phyloP scores from a whole-genome alignment of 2,329 filamentous ascomycete species.

The Pseudogymnoascus sp. region DNA sequence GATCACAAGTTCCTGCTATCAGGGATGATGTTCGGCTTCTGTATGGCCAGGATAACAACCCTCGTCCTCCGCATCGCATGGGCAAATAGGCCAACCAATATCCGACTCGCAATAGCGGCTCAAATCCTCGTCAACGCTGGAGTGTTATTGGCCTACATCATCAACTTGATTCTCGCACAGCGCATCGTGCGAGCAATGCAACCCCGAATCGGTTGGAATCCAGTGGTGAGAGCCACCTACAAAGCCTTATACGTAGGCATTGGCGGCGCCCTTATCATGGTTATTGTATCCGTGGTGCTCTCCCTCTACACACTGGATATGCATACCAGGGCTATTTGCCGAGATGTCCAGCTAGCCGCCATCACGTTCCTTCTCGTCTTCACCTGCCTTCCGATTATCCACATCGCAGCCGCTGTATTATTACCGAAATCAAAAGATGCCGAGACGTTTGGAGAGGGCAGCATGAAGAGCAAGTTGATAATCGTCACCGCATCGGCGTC shows the following conservation, averaged over 20 bases:
- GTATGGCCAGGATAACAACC: constrained; percentile 45
- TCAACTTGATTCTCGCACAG: constrained; percentile 60
- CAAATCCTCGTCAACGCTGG: constrained; percentile 13
- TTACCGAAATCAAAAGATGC: constrained; percentile 35
- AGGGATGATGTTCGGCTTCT: constrained; percentile 48
- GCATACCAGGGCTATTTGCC: constrained; percentile 42
- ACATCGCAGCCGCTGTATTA: constrained; percentile 41
- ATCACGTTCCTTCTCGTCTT: constrained; percentile 54
- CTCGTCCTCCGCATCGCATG: constrained; percentile 40
- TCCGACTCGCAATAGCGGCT: constrained; percentile 13
- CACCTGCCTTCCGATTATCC: constrained; percentile 56
- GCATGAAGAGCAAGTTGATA: constrained; percentile 53
- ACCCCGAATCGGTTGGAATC: constrained; percentile 61
- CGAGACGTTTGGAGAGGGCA: constrained; percentile 58
- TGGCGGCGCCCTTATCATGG: constrained; percentile 50
- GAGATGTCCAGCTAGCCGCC: constrained; percentile 55
- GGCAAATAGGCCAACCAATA: constrained; percentile 42
- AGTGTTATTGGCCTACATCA: constrained; percentile 63
- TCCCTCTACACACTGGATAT: constrained; percentile 55
- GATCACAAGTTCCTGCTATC: constrained; percentile 53
- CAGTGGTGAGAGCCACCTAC: constrained; percentile 43
- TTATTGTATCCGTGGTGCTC: constrained; percentile 57
- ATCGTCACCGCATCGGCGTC: constrained; percentile 51
- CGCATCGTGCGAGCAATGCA: constrained; percentile 66
- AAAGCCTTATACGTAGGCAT: constrained; percentile 46